phyloP scores from a whole-genome alignment of 2,329 filamentous ascomycete genomes.

The Chrysosporium keratinophilum region DNA sequence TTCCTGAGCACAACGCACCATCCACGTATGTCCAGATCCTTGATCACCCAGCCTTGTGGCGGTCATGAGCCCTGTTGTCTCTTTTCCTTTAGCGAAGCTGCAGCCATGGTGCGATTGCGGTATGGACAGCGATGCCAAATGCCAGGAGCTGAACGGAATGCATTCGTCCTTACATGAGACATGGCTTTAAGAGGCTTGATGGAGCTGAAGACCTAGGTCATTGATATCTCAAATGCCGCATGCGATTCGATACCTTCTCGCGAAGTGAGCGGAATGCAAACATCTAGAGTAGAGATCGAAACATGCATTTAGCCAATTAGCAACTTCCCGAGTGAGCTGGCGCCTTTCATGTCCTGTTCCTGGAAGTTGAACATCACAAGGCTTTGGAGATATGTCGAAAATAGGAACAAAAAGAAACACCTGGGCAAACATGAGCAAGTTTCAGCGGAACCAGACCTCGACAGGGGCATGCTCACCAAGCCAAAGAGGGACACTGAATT shows the following conservation, averaged over 20 bases:
- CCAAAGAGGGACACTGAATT: not conserved
- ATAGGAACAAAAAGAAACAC: not conserved
- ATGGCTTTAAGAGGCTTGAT: slow-evolving; percentile 9
- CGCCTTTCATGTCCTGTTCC: not conserved
- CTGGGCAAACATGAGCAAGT: not conserved
- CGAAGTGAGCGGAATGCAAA: not conserved
- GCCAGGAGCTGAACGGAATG: not conserved
- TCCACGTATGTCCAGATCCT: slow-evolving; percentile 7
- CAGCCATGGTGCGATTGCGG: not conserved
- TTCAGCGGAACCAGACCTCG: not conserved
- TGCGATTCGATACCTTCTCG: not conserved
- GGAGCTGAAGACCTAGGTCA: not conserved
- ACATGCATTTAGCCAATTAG: not conserved
- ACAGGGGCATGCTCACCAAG: not conserved
- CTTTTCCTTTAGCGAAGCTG: slow-evolving; percentile 9
- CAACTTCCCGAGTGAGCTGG: not conserved
- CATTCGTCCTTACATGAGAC: slow-evolving; percentile 1
- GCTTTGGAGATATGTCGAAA: not conserved
- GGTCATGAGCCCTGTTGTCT: slow-evolving; percentile 8
- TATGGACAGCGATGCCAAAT: not conserved
- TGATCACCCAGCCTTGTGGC: slow-evolving; percentile 7
- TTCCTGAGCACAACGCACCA: not conserved
- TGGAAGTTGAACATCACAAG: not conserved
- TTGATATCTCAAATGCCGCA: too few relatives aligned
- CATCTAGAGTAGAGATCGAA: not conserved